A percentile compares a stretch with the other conserved stretches of the same genome.
These are phyloP conservation scores for Elongisporangium anandrum DNA, from an alignment of 352 stramenopile species.

Conservation along the genomic window DNA sequence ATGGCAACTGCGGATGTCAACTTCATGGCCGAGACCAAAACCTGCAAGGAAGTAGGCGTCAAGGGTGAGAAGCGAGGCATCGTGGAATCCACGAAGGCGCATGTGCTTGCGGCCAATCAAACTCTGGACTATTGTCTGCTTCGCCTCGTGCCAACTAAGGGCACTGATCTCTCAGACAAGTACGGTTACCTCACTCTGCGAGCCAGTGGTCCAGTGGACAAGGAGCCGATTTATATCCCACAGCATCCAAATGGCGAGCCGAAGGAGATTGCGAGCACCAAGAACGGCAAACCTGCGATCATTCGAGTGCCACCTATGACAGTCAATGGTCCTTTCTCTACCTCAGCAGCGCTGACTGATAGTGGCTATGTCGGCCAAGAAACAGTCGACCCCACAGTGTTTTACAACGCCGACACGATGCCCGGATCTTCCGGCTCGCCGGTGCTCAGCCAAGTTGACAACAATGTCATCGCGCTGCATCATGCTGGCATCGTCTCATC, in stretches of 20 bases:
- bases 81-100: constrained; percentile 35
- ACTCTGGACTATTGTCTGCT: constrained; percentile 60
- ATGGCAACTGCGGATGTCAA: constrained; percentile 27
- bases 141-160: constrained; percentile 24
- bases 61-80: constrained; percentile 31
- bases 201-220: constrained; percentile 28
- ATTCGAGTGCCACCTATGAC: constrained; percentile 19
- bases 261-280: constrained; percentile 47
- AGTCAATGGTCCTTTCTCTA: not conserved
- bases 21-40: constrained; percentile 58
- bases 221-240: constrained; percentile 58
- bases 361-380: not conserved
- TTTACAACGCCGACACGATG: constrained; percentile 66
- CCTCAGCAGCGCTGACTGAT: too few species aligned
- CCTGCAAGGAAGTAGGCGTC: constrained; percentile 22
- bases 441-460: constrained; percentile 51
- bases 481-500: constrained; percentile 32
- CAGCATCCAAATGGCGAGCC: constrained; percentile 59
- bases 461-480: constrained; percentile 65
- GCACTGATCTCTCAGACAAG: constrained; percentile 22
- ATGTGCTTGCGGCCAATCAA: constrained; percentile 32
- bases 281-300: constrained; percentile 34
- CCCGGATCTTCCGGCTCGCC: constrained; percentile 64
- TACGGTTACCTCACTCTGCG: constrained; percentile 54
- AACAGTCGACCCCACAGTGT: constrained; percentile 30